Base-by-base conservation (phyloP, 805 yeast species). In the Lipomyces kockii region DNA sequence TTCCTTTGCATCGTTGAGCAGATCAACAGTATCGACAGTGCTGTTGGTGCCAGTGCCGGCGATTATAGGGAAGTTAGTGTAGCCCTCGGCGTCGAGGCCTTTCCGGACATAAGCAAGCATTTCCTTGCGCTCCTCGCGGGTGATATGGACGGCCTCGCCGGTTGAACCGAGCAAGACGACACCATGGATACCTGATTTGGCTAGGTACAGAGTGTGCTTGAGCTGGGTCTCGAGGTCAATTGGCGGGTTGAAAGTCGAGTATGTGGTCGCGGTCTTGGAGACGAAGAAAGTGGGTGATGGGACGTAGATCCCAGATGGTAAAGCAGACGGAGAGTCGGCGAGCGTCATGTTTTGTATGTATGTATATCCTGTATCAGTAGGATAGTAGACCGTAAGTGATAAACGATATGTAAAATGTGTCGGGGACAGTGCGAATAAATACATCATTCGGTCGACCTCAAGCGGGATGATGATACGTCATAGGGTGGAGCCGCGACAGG, bases 281-380 rank as follows among this genome's bases (percentile, higher is more conserved):
- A 82, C 81, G 82, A 84, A 84, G 74, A 85, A 85, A 5, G 88
- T 85, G 66, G 85, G 85, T 14, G 81, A 78, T 37, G 88, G 88
- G 11, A 86, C 83, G 76, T 85, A 85, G 52, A 85, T 75, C 57
- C 79, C 78, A 14, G 74, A 64, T 25, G 76, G 71, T 39, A 66
- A 62, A 11, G 63, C 59, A 53, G 56, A 3, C 2, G 32, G 37
- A 11, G 58, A 32, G 4, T 27, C 43, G 22, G 35, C n/a, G 58
- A 29, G 37, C 39, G 58, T 55, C 55, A 52, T 52, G 55, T 52
- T 12, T 52, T 43, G 22, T 17, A 4, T 5, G 11, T 6, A n/a
- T 43, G 49, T 43, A 43, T 17, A 37, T 43, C 20, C 7, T 17
- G 11, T 43, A 17, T 43, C 49, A 17, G 14, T 29, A 29, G 6